Base-by-base conservation (phyloP, 2,329 filamentous ascomycete species). In the Cercospora sp. region DNA sequence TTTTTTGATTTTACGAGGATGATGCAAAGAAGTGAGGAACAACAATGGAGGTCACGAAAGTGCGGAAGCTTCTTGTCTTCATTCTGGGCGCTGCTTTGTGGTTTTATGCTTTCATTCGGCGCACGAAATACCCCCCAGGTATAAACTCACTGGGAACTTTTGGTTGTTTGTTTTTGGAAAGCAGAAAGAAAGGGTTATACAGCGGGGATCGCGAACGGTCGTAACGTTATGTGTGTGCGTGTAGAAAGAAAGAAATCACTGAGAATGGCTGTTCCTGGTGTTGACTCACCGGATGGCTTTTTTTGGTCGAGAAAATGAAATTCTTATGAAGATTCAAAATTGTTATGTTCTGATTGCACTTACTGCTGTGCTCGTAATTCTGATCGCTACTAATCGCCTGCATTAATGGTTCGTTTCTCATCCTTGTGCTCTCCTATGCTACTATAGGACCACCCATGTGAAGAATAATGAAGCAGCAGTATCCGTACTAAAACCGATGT, bases 1-100 rank as follows among this genome's bases (percentile, higher is more conserved):
- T 43, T 43, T 43, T 43, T 16, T 43, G 49, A 55, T 55, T 55
- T 28, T 55, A 55, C 49, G 49, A 55, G 49, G 49, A 55, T 55
- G 49, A 55, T 26, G 49, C 49, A 55, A 55, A 28, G 10, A 55
- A 30, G 16, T 43, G 21, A 55, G 16, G 21, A 51, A 51, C 13
- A 21, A 55, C 24, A 28, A 1, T 13, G 26, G n/a, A 55, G 13
- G 13, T 55, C 49, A 55, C 24, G 49, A 55, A 55, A 26, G 49
- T 55, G 49, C 24, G 49, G 49, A 55, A 55, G 24, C 49, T 24
- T 55, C 16, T 51, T 26, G 18, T 24, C 7, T 6, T 6, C 3
- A 30, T 55, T n/a, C 2, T 16, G 13, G 24, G 49, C 49, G 49
- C 49, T 28, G 24, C 26, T 55, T 21, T 53, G 49, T 26, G 49